Conservation (phyloP, 108 stramenopile genomes). For the Hondaea fermentalgiana region DNA sequence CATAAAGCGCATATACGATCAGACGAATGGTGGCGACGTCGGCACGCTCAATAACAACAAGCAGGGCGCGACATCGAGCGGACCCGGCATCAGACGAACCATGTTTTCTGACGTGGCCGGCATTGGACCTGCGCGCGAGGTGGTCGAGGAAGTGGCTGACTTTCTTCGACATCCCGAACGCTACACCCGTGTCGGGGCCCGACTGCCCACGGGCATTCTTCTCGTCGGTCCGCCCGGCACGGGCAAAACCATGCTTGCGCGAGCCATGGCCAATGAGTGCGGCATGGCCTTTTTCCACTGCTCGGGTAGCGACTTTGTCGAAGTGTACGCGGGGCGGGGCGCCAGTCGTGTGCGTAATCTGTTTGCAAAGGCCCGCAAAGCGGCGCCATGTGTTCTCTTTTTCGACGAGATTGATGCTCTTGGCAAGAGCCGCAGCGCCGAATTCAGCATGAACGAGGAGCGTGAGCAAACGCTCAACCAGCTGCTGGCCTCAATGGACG, state of each 20-base stretch:
- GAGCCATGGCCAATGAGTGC: constrained; percentile 49
- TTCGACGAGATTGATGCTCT: constrained; percentile 99
- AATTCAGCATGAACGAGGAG: constrained; percentile 63
- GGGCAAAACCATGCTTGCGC: constrained; percentile 36
- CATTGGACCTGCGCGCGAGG: constrained; percentile 62
- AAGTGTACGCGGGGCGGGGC: constrained; percentile 96
- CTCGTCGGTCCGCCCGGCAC: constrained; percentile 43
- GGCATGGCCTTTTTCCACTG: constrained; percentile 38
- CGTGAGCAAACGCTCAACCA: constrained; percentile 97
- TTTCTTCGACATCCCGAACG: constrained; percentile 24
- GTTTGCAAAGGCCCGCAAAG: constrained; percentile 98
- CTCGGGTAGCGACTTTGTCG: constrained; percentile 74
- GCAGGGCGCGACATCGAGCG: neutral
- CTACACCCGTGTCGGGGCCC: constrained; percentile 38
- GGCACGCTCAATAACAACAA: neutral
- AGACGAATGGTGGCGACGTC: constrained; percentile 11
- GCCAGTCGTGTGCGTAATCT: constrained; percentile 94
- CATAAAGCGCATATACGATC: neutral
- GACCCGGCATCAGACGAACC: neutral
- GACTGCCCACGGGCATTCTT: constrained; percentile 45
- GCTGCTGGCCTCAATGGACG: constrained; percentile 83
- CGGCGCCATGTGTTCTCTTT: constrained; percentile 97
- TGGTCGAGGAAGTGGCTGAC: constrained; percentile 73
- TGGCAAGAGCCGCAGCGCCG: constrained; percentile 87
- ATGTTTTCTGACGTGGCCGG: constrained; percentile 88